Evolutionary conservation across 2,329 filamentous ascomycete species (phyloP).

Genomic region (Didymosphaeria variabile): DNA sequence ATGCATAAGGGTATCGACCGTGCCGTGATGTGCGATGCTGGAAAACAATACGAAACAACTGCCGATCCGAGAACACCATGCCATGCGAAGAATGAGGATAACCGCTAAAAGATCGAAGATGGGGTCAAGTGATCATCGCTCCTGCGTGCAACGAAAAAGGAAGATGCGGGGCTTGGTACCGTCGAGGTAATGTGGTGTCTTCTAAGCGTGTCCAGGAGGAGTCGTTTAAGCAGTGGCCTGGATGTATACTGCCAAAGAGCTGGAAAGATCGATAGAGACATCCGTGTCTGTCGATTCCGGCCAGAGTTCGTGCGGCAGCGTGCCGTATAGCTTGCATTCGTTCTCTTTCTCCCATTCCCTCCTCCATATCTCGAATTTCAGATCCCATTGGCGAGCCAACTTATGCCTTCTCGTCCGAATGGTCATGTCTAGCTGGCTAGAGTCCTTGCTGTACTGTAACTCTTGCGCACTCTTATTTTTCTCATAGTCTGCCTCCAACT

Average conservation of each 20-base stretch:
- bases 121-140: background rate
- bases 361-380: slow-evolving; percentile 51
- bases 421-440: slow-evolving; percentile 42
- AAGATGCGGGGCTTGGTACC: background rate
- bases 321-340: slow-evolving; percentile 26
- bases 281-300: slow-evolving; percentile 29
- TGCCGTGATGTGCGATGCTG: background rate
- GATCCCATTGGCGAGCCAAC: slow-evolving; percentile 49
- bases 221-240: background rate
- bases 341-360: slow-evolving; percentile 47
- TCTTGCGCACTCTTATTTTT: slow-evolving; percentile 47
- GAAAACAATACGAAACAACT: background rate
- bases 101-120: background rate
- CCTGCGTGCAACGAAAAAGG: background rate
- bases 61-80: slow-evolving; percentile 12
- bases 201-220: background rate
- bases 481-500: slow-evolving; percentile 45
- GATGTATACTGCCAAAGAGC: slow-evolving; percentile 15
- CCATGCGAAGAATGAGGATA: slow-evolving; percentile 13
- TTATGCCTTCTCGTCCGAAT: slow-evolving; percentile 45
- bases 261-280: background rate
- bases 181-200: background rate
- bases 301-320: slow-evolving; percentile 42
- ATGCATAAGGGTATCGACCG: background rate
- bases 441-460: slow-evolving; percentile 42